Evolutionary conservation across 371 early-diverging fungal genomes (phyloP), one percentile per base, ranked within the genome.

Genomic region (Apophysomyces ossiformis): DNA sequence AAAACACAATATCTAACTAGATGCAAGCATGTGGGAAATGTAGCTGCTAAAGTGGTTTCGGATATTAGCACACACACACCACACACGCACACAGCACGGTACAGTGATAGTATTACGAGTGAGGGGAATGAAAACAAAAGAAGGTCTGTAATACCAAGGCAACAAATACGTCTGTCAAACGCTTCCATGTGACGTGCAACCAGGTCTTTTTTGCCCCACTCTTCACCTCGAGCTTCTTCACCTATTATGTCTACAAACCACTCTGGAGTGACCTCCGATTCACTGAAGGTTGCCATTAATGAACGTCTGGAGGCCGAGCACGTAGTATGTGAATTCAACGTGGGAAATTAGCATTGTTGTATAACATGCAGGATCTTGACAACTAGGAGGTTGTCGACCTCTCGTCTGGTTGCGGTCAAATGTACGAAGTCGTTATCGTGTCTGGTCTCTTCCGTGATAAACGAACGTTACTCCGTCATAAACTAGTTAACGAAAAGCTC

Each of bases 341-440:
- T 50, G 54, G 32, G 54, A 50, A 12, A 6, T 58, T 16, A 43
- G 57, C 54, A 50, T 21, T 50, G 54, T 50, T 50, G 54, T 50
- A 50, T 50, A 50, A 50, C 54, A 50, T 66, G 18, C 35, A 16
- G 32, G 4, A 54, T 35, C 47, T 37, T 60, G 37, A 37, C 26
- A 36, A 46, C 60, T 75, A 86, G 88, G 77, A 80, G 44, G 82
- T 86, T 12, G 68, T 65, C 12, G 89, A 89, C 75, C 85, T 83
- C 59, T 86, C 86, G 16, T 79, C 79, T 38, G 93, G 93, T 38
- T 94, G 94, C 74, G 94, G 94, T 32, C 90, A 92, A 72, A 88
- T 85, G 84, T 92, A 89, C 74, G 90, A 92, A 54, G 90, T 91
- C 26, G 68, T 86, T 37, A 90, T 94, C 43, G 92, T 94, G 1